Percentiles rank a stretch among this genome's conserved stretches.
These are phyloP conservation scores for Angomonas ambiguus DNA, from an alignment of 208 protist species.

Conservation along the genomic window DNA sequence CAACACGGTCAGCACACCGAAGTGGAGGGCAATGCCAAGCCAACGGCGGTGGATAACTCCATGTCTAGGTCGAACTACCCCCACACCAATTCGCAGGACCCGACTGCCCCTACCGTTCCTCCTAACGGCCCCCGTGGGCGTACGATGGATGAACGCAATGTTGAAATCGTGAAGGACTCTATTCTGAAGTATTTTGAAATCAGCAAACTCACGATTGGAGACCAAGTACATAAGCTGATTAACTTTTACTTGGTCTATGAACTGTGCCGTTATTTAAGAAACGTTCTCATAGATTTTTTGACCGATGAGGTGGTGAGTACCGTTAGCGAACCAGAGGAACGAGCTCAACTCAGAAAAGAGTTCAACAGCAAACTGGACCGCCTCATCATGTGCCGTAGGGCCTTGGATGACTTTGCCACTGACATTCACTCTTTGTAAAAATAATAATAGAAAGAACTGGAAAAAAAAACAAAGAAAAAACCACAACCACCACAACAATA, in stretches of 20 bases:
- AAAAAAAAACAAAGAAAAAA: constrained; percentile 3
- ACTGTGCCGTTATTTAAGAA: constrained; percentile 1
- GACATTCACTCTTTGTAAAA: constrained; percentile 5
- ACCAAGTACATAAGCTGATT: constrained; percentile 12
- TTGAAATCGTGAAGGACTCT: constrained; percentile 11
- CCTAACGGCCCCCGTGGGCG: not conserved
- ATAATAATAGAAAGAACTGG: not conserved
- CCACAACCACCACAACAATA: not conserved
- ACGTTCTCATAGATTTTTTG: constrained; percentile 7
- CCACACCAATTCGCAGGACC: constrained; percentile 2
- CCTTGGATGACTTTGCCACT: constrained; percentile 8
- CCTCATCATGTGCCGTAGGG: constrained; percentile 7
- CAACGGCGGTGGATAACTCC: no score
- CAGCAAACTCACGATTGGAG: constrained; percentile 12
- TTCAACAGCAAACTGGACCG: constrained; percentile 6
- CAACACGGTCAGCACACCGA: not conserved
- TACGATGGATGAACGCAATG: constrained; percentile 11
- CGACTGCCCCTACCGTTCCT: not conserved
- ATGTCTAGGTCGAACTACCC: no score
- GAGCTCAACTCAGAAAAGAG: not conserved
- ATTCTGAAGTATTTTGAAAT: constrained; percentile 15
- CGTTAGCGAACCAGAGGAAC: constrained; percentile 8
- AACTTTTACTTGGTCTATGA: constrained; percentile 10
- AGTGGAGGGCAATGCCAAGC: not conserved
- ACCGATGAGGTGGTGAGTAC: constrained; percentile 1